Conservation (phyloP, 164 flowering plant species). For the Stephania yunnanensis region DNA sequence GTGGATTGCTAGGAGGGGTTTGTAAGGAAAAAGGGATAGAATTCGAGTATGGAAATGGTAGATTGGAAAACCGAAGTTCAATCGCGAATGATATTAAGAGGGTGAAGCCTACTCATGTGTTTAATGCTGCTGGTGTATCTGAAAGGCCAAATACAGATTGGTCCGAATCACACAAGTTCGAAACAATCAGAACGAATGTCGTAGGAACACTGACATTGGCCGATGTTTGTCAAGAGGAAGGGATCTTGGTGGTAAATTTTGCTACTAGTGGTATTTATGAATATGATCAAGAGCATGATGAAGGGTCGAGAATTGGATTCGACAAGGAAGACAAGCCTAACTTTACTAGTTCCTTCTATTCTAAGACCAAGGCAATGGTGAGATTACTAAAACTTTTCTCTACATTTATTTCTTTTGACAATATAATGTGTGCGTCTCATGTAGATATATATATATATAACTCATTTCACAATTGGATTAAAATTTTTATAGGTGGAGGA, state of each 20-base stretch:
- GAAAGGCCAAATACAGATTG: conserved; percentile 26
- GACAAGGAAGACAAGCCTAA: conserved; percentile 27
- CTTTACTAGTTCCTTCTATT: conserved; percentile 26
- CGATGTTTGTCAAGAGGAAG: conserved; percentile 21
- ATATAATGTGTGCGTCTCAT: not conserved
- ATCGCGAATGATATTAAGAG: conserved; percentile 16
- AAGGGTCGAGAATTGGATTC: conserved; percentile 25
- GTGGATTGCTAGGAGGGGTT: conserved; percentile 22
- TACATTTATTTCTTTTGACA: not conserved
- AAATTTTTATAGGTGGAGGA: conserved; percentile 21
- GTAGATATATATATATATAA: not conserved
- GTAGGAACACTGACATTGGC: conserved; percentile 22
- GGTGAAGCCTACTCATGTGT: conserved; percentile 25
- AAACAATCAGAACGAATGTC: conserved; percentile 24
- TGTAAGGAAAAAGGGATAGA: conserved; percentile 21
- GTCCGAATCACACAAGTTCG: conserved; percentile 28
- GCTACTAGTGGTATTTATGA: conserved; percentile 28
- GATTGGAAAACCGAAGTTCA: conserved; percentile 17
- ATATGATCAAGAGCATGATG: conserved; percentile 18
- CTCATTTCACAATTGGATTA: not conserved
- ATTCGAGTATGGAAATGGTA: conserved; percentile 21
- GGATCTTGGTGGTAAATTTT: conserved; percentile 23
- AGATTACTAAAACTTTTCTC: not conserved
- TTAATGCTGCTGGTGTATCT: conserved; percentile 26
- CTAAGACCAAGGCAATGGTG: conserved; percentile 33